phyloP scores from a whole-genome alignment of 192 early-diverging fungal species.

The Podila epigama region DNA sequence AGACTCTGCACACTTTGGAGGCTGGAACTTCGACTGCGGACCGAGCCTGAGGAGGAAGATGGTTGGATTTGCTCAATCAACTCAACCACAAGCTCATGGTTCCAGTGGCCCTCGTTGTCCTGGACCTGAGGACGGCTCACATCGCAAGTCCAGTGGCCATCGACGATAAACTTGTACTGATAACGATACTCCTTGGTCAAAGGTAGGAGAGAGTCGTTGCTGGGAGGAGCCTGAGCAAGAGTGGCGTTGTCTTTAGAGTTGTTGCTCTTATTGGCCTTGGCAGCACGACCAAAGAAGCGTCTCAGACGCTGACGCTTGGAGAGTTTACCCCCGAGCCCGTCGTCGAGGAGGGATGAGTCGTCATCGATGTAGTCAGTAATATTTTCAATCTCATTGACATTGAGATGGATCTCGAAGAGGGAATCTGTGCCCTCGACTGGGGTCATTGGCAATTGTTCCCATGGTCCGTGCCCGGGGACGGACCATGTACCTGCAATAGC shows the following conservation, averaged over 20 bases:
- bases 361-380: constrained; percentile 37
- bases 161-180: constrained; percentile 52
- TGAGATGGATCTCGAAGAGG: constrained; percentile 20
- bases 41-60: background rate
- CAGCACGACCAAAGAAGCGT: constrained; percentile 38
- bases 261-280: too few relatives aligned
- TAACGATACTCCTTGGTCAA: constrained; percentile 35
- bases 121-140: constrained; percentile 31
- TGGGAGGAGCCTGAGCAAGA: background rate
- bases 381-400: constrained; percentile 41
- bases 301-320: constrained; percentile 19
- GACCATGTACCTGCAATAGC: constrained; percentile 43
- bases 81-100: constrained; percentile 61
- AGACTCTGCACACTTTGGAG: constrained; percentile 13
- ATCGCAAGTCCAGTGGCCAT: constrained; percentile 44
- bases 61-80: constrained; percentile 25
- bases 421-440: constrained; percentile 16
- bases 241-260: constrained; percentile 2
- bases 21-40: constrained; percentile 41
- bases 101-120: constrained; percentile 61
- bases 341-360: constrained; percentile 33
- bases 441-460: constrained; percentile 40
- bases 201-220: constrained; percentile 6
- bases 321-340: background rate
- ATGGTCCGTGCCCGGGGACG: constrained; percentile 44